Percentiles rank a stretch among this genome's conserved stretches.
Evolutionary conservation across 2,329 filamentous ascomycete genomes (phyloP).

Genomic region (Phialemonium atrogriseum): DNA sequence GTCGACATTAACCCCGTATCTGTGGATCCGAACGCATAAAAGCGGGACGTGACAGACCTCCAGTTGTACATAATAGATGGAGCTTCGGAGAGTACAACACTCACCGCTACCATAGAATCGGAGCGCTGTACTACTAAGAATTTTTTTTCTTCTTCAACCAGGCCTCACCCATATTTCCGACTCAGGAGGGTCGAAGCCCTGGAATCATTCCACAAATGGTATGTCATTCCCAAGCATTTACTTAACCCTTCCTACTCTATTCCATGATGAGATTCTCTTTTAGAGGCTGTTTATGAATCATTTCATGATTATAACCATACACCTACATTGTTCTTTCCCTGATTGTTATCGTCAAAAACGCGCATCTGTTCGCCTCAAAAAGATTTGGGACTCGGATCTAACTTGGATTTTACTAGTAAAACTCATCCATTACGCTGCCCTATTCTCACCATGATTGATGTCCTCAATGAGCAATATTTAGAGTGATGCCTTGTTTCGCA

Average conservation of each 20-base stretch:
- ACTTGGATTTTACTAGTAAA: too few species aligned
- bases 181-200: too few species aligned
- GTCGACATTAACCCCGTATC: slow-evolving; percentile 68
- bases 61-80: slow-evolving; percentile 14
- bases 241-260: background rate
- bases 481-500: too few species aligned
- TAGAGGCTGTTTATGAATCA: slow-evolving; percentile 17
- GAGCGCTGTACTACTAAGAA: slow-evolving; percentile 8
- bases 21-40: slow-evolving; percentile 28
- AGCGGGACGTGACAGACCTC: background rate
- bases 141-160: too few species aligned
- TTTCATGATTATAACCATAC: slow-evolving; percentile 14
- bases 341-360: too few species aligned
- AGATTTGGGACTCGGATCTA: too few species aligned
- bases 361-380: too few species aligned
- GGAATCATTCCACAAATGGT: background rate
- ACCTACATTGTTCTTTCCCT: slow-evolving; percentile 18
- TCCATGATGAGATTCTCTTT: slow-evolving; percentile 13
- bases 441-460: too few species aligned
- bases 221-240: background rate
- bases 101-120: slow-evolving; percentile 8
- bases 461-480: too few species aligned
- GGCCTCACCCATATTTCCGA: too few species aligned
- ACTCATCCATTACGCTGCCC: too few species aligned
- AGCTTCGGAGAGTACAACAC: slow-evolving; percentile 5